Base-by-base conservation (phyloP, 2,329 filamentous ascomycete genomes). In the Sclerotiophoma versabilis region DNA sequence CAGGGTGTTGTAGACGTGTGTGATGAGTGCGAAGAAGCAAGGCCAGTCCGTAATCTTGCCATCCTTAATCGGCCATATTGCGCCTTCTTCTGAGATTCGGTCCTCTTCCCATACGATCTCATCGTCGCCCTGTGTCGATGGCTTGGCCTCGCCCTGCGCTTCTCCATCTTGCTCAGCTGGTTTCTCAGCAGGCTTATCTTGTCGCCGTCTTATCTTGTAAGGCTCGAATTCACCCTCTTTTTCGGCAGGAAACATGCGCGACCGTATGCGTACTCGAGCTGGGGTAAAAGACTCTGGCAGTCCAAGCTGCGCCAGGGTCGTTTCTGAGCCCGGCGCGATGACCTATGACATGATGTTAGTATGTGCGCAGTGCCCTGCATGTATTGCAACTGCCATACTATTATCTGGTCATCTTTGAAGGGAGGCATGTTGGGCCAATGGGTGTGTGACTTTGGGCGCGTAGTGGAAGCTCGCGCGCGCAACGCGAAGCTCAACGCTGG, bases 21-120 rank as follows among this genome's bases (percentile, higher is more conserved):
- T 90, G 69, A 99, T 85, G 68, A 98, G 88, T 26, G 95, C 93
- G 61, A 96, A 90, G 79, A 99, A 96, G 63, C 92, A 93, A 0
- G 88, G 84, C 92, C 96, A 96, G 73, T 98, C 87, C 36, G 89
- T 87, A 58, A 99, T 95, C 68, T 86, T 87, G 51, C 95, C 95
- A 61, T 88, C 86, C 81, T 76, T 69, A 47, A 99, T 87, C 10
- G 95, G 95, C 80, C 92, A 97, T 48, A 96, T 84, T 3, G 95
- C 95, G 56, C 91, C 95, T 75, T 97, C 91, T 54, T 90, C 87
- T 56, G 91, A 92, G 48, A 93, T 88, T 19, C 88, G 87, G 72
- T 97, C 92, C 78, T 98, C 95, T 62, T 97, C 89, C 77, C 89
- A 96, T 65, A 92, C 84, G 54, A 80, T 81, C 25, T 89, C 84